phyloP scores from a whole-genome alignment of 768 basidiomycete species.

The Pisolithus orientalis region DNA sequence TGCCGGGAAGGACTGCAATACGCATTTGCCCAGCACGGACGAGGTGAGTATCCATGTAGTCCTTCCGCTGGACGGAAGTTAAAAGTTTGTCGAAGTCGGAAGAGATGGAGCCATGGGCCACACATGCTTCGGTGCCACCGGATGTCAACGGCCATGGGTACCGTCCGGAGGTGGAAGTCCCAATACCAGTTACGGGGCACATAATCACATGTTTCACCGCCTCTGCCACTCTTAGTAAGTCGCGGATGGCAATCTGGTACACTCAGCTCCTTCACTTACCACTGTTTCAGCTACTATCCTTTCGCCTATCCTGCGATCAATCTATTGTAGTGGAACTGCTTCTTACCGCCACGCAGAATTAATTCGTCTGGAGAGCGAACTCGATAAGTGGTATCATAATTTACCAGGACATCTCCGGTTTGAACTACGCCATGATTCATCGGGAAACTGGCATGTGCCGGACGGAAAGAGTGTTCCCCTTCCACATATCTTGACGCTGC shows the following conservation, averaged over 20 bases:
- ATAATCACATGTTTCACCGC: slow-evolving; percentile 74
- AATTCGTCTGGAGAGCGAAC: slow-evolving; percentile 46
- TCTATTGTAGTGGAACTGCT: slow-evolving; percentile 60
- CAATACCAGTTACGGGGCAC: slow-evolving; percentile 36
- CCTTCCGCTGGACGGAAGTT: not conserved
- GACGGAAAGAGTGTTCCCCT: slow-evolving; percentile 34
- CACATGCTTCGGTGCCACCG: slow-evolving; percentile 33
- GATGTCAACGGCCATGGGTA: slow-evolving; percentile 26
- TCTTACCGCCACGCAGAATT: slow-evolving; percentile 54
- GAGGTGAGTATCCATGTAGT: slow-evolving; percentile 37
- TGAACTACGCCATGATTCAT: slow-evolving; percentile 41
- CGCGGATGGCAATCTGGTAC: not conserved
- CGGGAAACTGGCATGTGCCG: slow-evolving; percentile 20
- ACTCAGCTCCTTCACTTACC: not conserved
- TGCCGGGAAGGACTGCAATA: slow-evolving; percentile 72
- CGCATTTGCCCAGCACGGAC: slow-evolving; percentile 52
- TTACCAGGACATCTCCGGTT: slow-evolving; percentile 64
- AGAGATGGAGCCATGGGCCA: slow-evolving; percentile 50
- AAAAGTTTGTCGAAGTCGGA: slow-evolving; percentile 40
- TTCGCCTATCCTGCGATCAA: slow-evolving; percentile 58
- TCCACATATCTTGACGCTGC: slow-evolving; percentile 66
- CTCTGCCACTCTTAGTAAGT: slow-evolving; percentile 64
- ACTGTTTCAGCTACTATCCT: slow-evolving; percentile 55
- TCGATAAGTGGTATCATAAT: slow-evolving; percentile 73
- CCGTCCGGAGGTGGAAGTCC: slow-evolving; percentile 12